A percentile compares a stretch with the other conserved stretches of the same genome.
Conservation (phyloP, 2,329 filamentous ascomycete genomes). For the Pseudogymnoascus sp. region DNA sequence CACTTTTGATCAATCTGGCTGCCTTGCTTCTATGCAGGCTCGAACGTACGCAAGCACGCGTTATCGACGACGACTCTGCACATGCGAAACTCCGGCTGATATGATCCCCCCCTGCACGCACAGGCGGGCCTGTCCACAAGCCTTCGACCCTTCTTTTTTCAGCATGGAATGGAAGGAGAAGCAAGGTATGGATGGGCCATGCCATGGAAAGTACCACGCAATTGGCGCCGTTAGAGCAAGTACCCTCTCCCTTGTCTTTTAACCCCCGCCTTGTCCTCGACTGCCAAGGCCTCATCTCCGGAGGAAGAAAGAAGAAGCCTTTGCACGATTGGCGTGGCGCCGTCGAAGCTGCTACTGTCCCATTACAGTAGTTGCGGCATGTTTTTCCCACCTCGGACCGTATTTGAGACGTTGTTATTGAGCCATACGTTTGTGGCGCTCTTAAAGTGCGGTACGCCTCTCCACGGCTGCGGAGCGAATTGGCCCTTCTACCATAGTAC, state of each 20-base stretch:
- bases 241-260: not conserved
- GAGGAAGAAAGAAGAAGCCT: conserved; percentile 4
- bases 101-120: not conserved
- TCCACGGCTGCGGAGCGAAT: not conserved
- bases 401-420: not conserved
- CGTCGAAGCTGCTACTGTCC: not conserved
- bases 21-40: not conserved
- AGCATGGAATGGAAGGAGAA: not conserved
- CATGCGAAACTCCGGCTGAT: conserved; percentile 7
- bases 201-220: not conserved
- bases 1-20: not conserved
- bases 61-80: conserved; percentile 2
- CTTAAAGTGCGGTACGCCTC: not conserved
- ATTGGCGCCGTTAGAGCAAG: conserved; percentile 3
- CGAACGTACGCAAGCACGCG: not conserved
- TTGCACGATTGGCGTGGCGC: conserved; percentile 5
- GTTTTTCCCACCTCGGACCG: not conserved
- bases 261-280: not conserved
- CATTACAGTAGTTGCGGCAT: conserved; percentile 7
- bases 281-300: conserved; percentile 4
- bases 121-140: not conserved
- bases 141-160: not conserved
- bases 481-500: conserved; percentile 2
- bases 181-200: not conserved
- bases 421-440: conserved; percentile 1